Evolutionary conservation across 192 early-diverging fungal species (phyloP), one percentile per base, ranked within the genome.

Genomic region (Phlyctochytrium bullatum): DNA sequence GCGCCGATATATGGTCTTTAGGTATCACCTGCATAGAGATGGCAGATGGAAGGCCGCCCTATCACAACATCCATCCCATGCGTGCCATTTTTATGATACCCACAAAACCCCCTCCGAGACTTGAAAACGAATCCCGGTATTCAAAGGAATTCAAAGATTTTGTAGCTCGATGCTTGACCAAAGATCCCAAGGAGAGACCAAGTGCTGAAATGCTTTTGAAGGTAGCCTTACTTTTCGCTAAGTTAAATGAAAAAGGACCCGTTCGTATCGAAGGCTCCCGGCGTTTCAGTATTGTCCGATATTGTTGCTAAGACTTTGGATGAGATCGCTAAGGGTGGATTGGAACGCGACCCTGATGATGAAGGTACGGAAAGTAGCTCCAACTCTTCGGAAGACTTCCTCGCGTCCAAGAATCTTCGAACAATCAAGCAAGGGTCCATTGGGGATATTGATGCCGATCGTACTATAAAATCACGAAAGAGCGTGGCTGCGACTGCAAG

Each of bases 11-110:
- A 28, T 87, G 86, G 86, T 80, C 78, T 1, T 67, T 87, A 14
- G 86, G 86, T 20, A 87, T 87, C 63, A 86, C 86, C 0, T 78
- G 76, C 36, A 86, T 87, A 20, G 86, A 87, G 67, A 86, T 87
- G 84, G 86, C 86, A 16, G 80, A 87, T 36, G 86, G 86, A 20
- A 61, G 79, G 31, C 86, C 86, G 32, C 86, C 86, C 1, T 79
- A 84, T 64, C 75, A 83, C 54, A 79, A 86, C 64, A 76, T 87
- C 1, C 83, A 87, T 64, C 86, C 86, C 0, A 86, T 87, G 81
- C 59, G 84, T 27, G 86, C 86, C 12, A 88, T 88, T 32, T 87
- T 87, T 62, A 79, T 84, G 74, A 87, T 87, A 28, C 86, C 86
- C 12, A 71, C 81, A 6, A 83, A 84, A 59, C 86, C 86, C 3